These are phyloP conservation scores for Trichophyton schoenleinii DNA, from an alignment of 2,329 filamentous ascomycete species.

Conservation along the genomic window DNA sequence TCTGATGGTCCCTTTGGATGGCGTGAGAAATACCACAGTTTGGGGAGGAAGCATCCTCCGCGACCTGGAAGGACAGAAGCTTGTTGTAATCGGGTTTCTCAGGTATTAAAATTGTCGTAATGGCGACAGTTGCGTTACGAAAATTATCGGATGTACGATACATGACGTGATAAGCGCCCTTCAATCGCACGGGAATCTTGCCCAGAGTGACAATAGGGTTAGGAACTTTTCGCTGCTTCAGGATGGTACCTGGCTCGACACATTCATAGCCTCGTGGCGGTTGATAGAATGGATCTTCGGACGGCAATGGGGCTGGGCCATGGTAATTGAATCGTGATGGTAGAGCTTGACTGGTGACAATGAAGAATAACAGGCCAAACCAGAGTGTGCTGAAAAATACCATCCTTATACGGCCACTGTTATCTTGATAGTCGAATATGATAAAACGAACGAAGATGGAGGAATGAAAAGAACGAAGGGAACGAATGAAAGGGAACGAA, in stretches of 20 bases:
- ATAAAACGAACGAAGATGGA: background rate
- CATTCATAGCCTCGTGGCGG: constrained; percentile 20
- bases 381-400: background rate
- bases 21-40: constrained; percentile 21
- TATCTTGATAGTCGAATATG: background rate
- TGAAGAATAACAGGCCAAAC: background rate
- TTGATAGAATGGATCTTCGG: constrained; percentile 21
- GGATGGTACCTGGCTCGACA: constrained; percentile 18
- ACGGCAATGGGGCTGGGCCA: constrained; percentile 12
- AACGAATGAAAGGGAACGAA: too few relatives aligned
- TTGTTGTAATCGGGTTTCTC: constrained; percentile 20
- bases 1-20: constrained; percentile 27
- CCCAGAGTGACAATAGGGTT: constrained; percentile 17
- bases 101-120: constrained; percentile 31
- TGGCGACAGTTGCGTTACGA: constrained; percentile 26
- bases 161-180: constrained; percentile 25
- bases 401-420: background rate
- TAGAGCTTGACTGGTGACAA: background rate
- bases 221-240: constrained; percentile 18
- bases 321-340: constrained; percentile 1
- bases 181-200: constrained; percentile 16
- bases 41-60: constrained; percentile 20
- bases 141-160: constrained; percentile 30
- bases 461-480: background rate
- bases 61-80: constrained; percentile 34